Base-by-base conservation (phyloP, 2,329 filamentous ascomycete genomes). In the Calonectria henricotiae region DNA sequence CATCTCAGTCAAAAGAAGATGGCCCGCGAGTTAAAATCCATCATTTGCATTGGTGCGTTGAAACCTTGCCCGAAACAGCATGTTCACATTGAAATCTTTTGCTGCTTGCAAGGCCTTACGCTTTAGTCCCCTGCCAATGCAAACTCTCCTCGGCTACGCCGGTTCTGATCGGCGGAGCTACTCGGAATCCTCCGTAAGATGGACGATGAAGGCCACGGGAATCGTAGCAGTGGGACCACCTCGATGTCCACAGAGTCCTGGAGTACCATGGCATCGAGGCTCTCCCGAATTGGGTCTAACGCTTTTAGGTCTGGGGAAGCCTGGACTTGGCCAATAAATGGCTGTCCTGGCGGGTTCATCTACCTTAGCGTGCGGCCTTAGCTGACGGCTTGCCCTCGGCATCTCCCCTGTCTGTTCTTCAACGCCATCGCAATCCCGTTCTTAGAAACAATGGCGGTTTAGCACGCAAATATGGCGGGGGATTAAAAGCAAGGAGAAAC, bases 71-170 rank as follows among this genome's bases (percentile, higher is more conserved):
- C n/a, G 30, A 32, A 55, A 23, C 32, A 37, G 51, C 20, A 8
- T 8, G n/a, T 5, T 11, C 11, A 11, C 51, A 39, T 32, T 39
- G 25, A 20, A 9, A 11, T 2, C 20, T 11, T 15, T 25, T 30
- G 27, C 27, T 11, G 32, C 13, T 11, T 39, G 51, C 51, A 37
- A 25, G 20, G 12, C 23, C 51, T 58, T 37, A 37, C 51, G 51
- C 51, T 39, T 58, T 58, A 32, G 37, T 27, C 20, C 7, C 20
- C 51, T 35, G 35, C 32, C 51, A 55, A 35, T n/a, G 13, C 11
- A 58, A 58, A 58, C 25, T 58, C 51, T 58, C 51, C 51, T 20
- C 51, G 51, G 51, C 20, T 58, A 32, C 37, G 37, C 32, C 51
- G 51, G 51, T 58, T 39, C 51, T 32, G 35, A 32, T 58, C 51